Conservation (phyloP, 768 basidiomycete genomes). For the Tulasnella sp. region DNA sequence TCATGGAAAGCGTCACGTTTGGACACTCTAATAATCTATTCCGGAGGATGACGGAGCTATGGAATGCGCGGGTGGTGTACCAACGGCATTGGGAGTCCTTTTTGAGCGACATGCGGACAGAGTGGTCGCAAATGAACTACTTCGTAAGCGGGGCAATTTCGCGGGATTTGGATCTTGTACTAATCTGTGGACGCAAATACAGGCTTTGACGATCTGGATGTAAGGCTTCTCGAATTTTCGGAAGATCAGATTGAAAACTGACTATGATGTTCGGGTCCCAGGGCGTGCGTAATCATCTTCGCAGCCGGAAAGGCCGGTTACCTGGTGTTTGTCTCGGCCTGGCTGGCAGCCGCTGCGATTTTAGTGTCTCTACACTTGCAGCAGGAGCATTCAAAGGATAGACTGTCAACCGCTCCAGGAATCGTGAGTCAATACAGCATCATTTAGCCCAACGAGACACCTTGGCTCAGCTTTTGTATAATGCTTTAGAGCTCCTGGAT, state of each 20-base stretch:
- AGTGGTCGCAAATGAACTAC: not conserved
- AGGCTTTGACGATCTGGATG: not conserved
- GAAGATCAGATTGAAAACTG: no score
- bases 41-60: not conserved
- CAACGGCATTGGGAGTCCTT: slow-evolving; percentile 5
- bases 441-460: no score
- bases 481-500: not conserved
- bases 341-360: not conserved
- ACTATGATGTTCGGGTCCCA: not conserved
- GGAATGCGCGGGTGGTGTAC: slow-evolving; percentile 4
- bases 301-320: not conserved
- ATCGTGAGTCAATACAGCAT: not conserved
- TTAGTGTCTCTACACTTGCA: not conserved
- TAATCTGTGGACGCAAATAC: not conserved
- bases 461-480: not conserved
- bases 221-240: not conserved
- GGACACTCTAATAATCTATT: not conserved
- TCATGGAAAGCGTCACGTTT: not conserved
- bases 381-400: not conserved
- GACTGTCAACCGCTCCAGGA: not conserved
- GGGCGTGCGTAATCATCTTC: not conserved
- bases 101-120: slow-evolving; percentile 1
- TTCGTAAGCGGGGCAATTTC: not conserved
- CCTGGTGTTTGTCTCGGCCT: not conserved
- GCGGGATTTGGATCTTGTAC: not conserved